Evolutionary conservation across 768 basidiomycete genomes (phyloP).

Genomic region (Naematelia encephala): DNA sequence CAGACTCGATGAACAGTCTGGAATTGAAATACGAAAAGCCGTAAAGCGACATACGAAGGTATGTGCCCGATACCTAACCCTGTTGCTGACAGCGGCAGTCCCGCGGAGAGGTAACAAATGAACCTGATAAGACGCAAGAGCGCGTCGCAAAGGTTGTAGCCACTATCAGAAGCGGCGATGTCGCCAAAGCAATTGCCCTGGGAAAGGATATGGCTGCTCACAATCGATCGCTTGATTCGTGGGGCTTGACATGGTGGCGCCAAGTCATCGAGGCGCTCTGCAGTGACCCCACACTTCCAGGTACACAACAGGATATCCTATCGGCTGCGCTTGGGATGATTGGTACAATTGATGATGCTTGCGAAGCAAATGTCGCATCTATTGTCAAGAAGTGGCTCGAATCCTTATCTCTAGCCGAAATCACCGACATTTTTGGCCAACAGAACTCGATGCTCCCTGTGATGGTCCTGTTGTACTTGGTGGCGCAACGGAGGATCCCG

Average conservation of each 20-base stretch:
- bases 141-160: not conserved
- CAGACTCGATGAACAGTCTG: slow-evolving; percentile 30
- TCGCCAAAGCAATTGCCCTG: slow-evolving; percentile 9
- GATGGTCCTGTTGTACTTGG: slow-evolving; percentile 25
- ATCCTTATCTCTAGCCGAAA: not conserved
- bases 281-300: not conserved
- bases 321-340: not conserved
- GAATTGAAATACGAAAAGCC: slow-evolving; percentile 8
- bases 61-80: too few species aligned
- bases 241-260: slow-evolving; percentile 3
- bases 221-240: slow-evolving; percentile 10
- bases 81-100: too few species aligned
- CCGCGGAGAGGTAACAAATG: not conserved
- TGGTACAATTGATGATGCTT: not conserved
- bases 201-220: slow-evolving; percentile 23
- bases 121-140: not conserved
- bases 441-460: not conserved
- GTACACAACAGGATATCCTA: not conserved
- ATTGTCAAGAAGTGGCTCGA: slow-evolving; percentile 29
- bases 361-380: slow-evolving; percentile 18
- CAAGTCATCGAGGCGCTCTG: not conserved
- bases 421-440: slow-evolving; percentile 14
- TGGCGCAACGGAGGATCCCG: slow-evolving; percentile 22
- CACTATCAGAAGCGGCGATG: slow-evolving; percentile 8
- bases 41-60: slow-evolving; percentile 2